These are phyloP conservation scores for Leucogyrophana mollusca DNA, from an alignment of 768 basidiomycete genomes.

Conservation along the genomic window DNA sequence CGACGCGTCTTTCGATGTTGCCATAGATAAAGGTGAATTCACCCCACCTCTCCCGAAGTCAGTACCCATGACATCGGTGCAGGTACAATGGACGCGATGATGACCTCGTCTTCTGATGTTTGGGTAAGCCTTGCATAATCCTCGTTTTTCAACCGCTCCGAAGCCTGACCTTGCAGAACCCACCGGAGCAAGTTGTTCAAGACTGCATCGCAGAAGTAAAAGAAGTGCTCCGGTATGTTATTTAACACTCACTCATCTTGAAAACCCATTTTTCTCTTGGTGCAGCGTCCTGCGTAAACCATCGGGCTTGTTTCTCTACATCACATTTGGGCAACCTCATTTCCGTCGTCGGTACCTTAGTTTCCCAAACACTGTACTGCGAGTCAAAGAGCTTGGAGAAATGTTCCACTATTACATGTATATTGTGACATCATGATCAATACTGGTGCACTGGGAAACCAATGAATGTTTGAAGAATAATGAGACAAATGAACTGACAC, in stretches of 20 bases:
- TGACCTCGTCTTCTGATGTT: slow-evolving; percentile 78
- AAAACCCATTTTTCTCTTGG: background rate
- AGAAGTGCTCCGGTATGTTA: slow-evolving; percentile 64
- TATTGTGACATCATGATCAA: too few species aligned
- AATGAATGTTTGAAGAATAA: too few species aligned
- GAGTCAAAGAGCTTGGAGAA: slow-evolving; percentile 72
- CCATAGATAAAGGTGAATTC: slow-evolving; percentile 72
- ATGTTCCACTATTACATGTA: slow-evolving; percentile 85
- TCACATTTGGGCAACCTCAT: slow-evolving; percentile 90
- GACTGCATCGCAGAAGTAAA: slow-evolving; percentile 77
- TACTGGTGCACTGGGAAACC: too few species aligned
- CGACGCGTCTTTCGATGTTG: slow-evolving; percentile 66
- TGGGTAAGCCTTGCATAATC: slow-evolving; percentile 52
- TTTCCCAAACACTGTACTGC: slow-evolving; percentile 53
- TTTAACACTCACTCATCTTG: background rate
- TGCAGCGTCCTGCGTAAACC: slow-evolving; percentile 60
- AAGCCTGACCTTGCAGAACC: slow-evolving; percentile 48
- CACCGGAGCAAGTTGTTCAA: slow-evolving; percentile 64
- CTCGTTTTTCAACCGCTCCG: background rate
- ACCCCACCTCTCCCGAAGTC: background rate
- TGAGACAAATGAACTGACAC: too few species aligned
- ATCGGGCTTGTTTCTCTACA: slow-evolving; percentile 67
- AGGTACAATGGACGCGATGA: slow-evolving; percentile 90
- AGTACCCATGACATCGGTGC: too few species aligned
- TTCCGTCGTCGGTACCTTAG: slow-evolving; percentile 73